Conservation (phyloP, 169 alveolate genomes). For the Eimeria acervulina region DNA sequence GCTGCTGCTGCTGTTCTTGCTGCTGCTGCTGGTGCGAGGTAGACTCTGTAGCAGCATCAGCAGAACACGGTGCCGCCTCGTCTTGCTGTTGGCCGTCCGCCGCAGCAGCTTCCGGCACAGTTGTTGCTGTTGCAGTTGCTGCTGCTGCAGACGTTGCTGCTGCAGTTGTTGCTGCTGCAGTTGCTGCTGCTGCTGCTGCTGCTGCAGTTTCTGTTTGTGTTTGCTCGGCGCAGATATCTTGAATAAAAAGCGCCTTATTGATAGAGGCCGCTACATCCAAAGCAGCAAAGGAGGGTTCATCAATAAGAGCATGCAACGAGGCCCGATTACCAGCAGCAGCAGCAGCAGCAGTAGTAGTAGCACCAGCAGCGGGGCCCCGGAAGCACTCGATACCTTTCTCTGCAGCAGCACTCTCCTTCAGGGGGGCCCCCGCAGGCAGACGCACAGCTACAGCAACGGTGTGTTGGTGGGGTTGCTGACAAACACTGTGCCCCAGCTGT, state of each 20-base stretch:
- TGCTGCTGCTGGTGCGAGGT: not conserved
- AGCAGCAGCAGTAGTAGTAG: conserved; percentile 27
- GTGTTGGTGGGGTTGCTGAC: conserved; percentile 49
- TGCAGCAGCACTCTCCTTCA: not conserved
- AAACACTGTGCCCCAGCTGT: not conserved
- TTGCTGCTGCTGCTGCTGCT: conserved; percentile 1
- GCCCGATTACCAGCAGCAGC: conserved; percentile 46
- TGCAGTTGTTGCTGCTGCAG: not conserved
- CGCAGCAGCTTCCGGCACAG: not conserved
- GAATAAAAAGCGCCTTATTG: conserved; percentile 74
- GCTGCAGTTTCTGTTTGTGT: not conserved
- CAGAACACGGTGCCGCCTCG: not conserved
- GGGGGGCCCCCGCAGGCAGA: not conserved
- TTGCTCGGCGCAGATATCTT: not conserved
- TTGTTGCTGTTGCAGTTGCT: not conserved
- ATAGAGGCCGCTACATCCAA: conserved; percentile 78
- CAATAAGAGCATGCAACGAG: conserved; percentile 36
- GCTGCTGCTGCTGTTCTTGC: not conserved
- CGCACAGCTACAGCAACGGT: conserved; percentile 1
- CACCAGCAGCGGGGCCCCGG: not conserved
- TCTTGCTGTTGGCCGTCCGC: not conserved
- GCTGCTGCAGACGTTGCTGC: not conserved
- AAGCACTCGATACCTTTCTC: not conserved
- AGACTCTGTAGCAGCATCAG: not conserved
- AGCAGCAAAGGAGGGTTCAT: conserved; percentile 62